These are phyloP conservation scores for Circinella minor DNA, from an alignment of 371 early-diverging fungal genomes.

Conservation along the genomic window DNA sequence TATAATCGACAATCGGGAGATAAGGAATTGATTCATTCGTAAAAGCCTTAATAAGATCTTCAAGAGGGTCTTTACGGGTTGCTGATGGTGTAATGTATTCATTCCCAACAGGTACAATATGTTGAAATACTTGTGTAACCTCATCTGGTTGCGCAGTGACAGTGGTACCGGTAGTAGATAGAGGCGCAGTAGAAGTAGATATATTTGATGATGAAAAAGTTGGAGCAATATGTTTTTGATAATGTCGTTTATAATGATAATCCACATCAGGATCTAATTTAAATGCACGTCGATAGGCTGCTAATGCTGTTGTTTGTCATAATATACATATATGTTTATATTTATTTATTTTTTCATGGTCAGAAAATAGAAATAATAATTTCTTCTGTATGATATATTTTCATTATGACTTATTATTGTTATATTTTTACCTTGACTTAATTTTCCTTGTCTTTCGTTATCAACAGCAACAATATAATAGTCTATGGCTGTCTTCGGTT, in stretches of 20 bases:
- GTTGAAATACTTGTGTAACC: conserved; percentile 29
- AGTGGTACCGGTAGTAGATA: conserved; percentile 8
- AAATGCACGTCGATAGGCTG: conserved; percentile 57
- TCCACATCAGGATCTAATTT: conserved; percentile 55
- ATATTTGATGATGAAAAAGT: conserved; percentile 10
- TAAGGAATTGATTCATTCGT: conserved; percentile 24
- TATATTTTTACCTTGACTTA: conserved; percentile 48
- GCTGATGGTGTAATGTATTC: conserved; percentile 41
- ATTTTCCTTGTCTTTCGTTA: conserved; percentile 54
- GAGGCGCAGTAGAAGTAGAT: not conserved
- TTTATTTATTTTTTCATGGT: not conserved
- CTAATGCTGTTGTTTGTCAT: conserved; percentile 39
- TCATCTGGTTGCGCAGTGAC: not conserved
- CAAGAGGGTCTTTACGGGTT: conserved; percentile 31
- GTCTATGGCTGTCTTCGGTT: conserved; percentile 44
- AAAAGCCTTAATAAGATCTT: conserved; percentile 34
- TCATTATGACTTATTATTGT: not conserved
- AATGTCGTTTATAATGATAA: conserved; percentile 44
- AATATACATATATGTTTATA: not conserved
- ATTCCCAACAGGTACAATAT: conserved; percentile 42
- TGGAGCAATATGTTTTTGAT: conserved; percentile 34
- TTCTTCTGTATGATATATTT: no score
- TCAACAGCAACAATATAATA: conserved; percentile 52
- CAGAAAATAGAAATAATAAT: not conserved
- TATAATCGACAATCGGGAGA: conserved; percentile 42